phyloP scores from a whole-genome alignment of 2,329 filamentous ascomycete species.

The Colletotrichum sp. region DNA sequence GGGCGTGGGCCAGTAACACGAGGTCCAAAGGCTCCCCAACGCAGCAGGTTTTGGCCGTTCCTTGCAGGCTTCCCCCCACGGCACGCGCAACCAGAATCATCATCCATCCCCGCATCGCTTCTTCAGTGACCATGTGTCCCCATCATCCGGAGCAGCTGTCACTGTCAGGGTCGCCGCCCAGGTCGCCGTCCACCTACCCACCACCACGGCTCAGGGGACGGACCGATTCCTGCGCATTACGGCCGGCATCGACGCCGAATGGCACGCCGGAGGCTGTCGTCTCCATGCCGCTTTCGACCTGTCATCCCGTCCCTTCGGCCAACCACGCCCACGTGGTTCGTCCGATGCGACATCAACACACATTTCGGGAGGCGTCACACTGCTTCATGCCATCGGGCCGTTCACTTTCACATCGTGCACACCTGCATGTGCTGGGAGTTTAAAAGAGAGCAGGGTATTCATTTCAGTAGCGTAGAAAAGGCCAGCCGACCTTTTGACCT shows the following conservation, averaged over 20 bases:
- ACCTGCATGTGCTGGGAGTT: not conserved
- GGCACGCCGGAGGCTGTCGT: not conserved
- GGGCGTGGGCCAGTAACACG: not conserved
- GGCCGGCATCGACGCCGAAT: slow-evolving; percentile 8
- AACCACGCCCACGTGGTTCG: slow-evolving; percentile 1
- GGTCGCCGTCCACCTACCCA: not conserved
- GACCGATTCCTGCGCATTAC: slow-evolving; percentile 11
- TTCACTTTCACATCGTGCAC: not conserved
- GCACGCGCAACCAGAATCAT: not conserved
- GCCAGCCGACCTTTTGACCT: not conserved
- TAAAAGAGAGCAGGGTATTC: slow-evolving; percentile 19
- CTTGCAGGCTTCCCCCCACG: not conserved
- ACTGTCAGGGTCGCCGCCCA: not conserved
- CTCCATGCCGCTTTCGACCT: not conserved
- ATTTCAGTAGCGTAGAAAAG: not conserved
- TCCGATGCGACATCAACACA: not conserved
- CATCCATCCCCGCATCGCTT: not conserved
- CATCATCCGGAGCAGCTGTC: not conserved
- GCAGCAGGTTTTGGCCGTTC: not conserved
- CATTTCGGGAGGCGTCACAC: not conserved
- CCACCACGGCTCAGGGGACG: slow-evolving; percentile 2
- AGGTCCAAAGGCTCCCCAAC: not conserved
- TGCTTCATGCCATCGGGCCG: not conserved
- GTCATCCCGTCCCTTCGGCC: not conserved
- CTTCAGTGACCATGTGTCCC: not conserved